These are phyloP conservation scores for Zopfochytrium polystomum DNA, from an alignment of 371 early-diverging fungal species.

Conservation along the genomic window DNA sequence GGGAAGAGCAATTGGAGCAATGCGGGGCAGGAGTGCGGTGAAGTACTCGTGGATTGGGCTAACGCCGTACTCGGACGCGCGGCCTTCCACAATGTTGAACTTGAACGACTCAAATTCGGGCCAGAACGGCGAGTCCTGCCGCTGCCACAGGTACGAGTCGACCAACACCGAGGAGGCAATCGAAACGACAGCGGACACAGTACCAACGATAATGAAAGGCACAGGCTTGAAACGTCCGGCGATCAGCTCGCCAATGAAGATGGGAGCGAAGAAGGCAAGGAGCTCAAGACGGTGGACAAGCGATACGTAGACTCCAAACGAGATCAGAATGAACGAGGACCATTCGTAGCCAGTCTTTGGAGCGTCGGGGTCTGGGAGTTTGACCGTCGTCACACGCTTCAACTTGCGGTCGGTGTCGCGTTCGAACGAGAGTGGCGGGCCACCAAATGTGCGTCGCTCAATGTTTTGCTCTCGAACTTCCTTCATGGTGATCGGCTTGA, in stretches of 20 bases:
- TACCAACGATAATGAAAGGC: slow-evolving; percentile 31
- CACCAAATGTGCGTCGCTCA: not conserved
- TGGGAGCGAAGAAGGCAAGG: slow-evolving; percentile 49
- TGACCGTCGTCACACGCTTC: not conserved
- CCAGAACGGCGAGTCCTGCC: slow-evolving; percentile 54
- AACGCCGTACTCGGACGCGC: slow-evolving; percentile 80
- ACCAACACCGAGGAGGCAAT: slow-evolving; percentile 58
- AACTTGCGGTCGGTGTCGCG: not conserved
- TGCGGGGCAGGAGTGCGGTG: slow-evolving; percentile 66
- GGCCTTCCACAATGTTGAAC: slow-evolving; percentile 80
- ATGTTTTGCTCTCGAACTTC: slow-evolving; percentile 9
- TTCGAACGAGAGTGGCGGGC: slow-evolving; percentile 9
- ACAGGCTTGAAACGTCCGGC: slow-evolving; percentile 22
- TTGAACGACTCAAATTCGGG: slow-evolving; percentile 81
- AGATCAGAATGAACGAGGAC: not conserved
- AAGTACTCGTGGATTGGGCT: slow-evolving; percentile 77
- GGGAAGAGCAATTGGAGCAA: slow-evolving; percentile 68
- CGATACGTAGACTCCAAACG: slow-evolving; percentile 46
- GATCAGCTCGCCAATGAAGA: slow-evolving; percentile 39
- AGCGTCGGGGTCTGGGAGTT: not conserved
- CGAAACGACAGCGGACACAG: slow-evolving; percentile 39
- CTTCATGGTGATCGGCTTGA: slow-evolving; percentile 16
- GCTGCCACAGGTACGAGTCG: slow-evolving; percentile 82
- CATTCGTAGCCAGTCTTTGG: not conserved
- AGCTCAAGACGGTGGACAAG: slow-evolving; percentile 84